These are phyloP conservation scores for Smallanthus sonchifolius DNA, from an alignment of 129 eudicot species.

Conservation along the genomic window DNA sequence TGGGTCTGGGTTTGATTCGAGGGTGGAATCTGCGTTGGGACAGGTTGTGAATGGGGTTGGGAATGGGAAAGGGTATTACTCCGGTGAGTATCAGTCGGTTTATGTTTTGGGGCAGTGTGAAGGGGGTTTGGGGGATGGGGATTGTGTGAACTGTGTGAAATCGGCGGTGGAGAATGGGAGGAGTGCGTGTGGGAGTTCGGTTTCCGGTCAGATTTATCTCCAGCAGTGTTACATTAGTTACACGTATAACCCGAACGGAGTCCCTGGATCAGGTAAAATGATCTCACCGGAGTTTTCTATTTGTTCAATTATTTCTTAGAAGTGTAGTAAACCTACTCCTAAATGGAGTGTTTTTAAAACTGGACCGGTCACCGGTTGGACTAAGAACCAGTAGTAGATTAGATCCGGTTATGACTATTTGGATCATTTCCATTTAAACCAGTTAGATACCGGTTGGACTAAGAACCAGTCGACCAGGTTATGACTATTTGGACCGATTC, in stretches of 20 bases:
- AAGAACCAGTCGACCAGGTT: too few relatives aligned
- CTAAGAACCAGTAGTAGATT: too few relatives aligned
- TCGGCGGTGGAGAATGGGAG: conserved; percentile 50
- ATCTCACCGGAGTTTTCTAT: neutral
- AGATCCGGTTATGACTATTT: too few relatives aligned
- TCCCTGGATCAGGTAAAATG: conserved; percentile 51
- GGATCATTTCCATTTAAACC: too few relatives aligned
- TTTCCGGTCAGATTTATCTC: conserved; percentile 62
- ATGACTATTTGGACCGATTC: too few relatives aligned
- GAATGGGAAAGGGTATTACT: conserved; percentile 61
- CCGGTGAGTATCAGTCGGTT: conserved; percentile 52
- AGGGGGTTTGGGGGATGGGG: conserved; percentile 64
- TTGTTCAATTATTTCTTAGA: too few relatives aligned
- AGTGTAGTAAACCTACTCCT: too few relatives aligned
- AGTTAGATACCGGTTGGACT: too few relatives aligned
- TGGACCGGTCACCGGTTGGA: too few relatives aligned
- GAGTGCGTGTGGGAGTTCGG: conserved; percentile 51
- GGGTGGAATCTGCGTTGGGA: conserved; percentile 48
- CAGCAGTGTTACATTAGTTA: conserved; percentile 72
- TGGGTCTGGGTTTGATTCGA: conserved; percentile 66
- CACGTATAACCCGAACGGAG: conserved; percentile 69
- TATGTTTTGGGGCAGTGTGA: conserved; percentile 96
- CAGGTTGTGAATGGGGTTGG: conserved; percentile 61
- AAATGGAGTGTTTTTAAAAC: too few relatives aligned
- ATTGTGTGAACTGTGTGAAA: conserved; percentile 80